Conservation (phyloP, 139 green algal species). For the Chlamydomonas eustigma region DNA sequence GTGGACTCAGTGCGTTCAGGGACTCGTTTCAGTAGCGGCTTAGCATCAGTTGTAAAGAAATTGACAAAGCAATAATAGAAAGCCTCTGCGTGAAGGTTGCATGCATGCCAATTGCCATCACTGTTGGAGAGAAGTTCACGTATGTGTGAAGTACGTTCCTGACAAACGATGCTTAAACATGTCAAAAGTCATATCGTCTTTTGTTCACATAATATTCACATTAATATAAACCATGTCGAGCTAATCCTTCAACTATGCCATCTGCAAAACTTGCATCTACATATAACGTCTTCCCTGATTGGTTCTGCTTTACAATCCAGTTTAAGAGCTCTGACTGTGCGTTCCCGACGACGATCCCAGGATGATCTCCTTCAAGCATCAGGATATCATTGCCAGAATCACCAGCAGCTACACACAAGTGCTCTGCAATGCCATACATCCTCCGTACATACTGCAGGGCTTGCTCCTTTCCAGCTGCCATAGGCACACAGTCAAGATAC, state of each 20-base stretch:
- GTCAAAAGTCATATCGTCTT: no score
- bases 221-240: constrained; percentile 50
- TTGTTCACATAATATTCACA: no score
- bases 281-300: constrained; percentile 56
- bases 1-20: no score
- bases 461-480: constrained; percentile 70
- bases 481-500: constrained; percentile 74
- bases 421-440: constrained; percentile 23
- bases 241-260: constrained; percentile 62
- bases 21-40: no score
- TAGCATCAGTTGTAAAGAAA: no score
- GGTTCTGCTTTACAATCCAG: constrained; percentile 64
- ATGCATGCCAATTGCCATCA: no score
- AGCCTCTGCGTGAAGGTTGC: no score
- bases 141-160: no score
- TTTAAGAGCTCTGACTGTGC: constrained; percentile 69
- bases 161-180: no score
- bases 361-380: constrained; percentile 67
- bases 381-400: constrained; percentile 85
- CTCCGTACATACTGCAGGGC: constrained; percentile 71
- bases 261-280: constrained; percentile 44
- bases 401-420: constrained; percentile 70
- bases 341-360: constrained; percentile 75
- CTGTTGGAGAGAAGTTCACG: no score
- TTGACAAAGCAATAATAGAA: no score